Evolutionary conservation across 1,284 basidiomycete genomes (phyloP).

Genomic region (Paramarasmius palmivorus): DNA sequence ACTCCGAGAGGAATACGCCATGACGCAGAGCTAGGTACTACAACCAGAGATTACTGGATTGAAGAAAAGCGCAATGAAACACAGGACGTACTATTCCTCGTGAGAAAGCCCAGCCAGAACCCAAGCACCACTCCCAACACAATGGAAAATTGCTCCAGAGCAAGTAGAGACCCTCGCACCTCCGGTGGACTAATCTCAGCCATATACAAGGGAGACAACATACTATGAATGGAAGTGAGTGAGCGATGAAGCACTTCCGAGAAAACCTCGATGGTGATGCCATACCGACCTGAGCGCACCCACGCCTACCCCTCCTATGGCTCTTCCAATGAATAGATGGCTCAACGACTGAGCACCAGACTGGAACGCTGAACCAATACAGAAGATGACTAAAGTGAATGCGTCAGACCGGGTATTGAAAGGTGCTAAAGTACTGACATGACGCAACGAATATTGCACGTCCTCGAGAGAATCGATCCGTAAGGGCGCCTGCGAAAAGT

Average conservation of each 20-base stretch:
- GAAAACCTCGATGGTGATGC: neutral
- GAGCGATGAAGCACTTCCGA: neutral
- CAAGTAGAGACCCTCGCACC: conserved; percentile 77
- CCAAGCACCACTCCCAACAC: conserved; percentile 77
- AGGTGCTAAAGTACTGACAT: conserved; percentile 38
- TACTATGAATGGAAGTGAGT: conserved; percentile 55
- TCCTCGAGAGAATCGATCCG: conserved; percentile 68
- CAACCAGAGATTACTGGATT: neutral
- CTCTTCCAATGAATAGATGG: conserved; percentile 66
- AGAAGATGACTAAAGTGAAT: conserved; percentile 58
- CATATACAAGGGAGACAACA: conserved; percentile 80
- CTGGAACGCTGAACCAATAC: conserved; percentile 71
- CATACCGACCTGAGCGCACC: conserved; percentile 64
- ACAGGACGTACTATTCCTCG: conserved; percentile 53
- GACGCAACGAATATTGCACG: conserved; percentile 71
- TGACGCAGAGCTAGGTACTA: conserved; percentile 59
- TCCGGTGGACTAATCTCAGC: conserved; percentile 82
- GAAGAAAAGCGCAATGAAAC: neutral
- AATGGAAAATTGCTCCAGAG: conserved; percentile 79
- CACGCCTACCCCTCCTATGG: conserved; percentile 77
- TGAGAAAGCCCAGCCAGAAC: conserved; percentile 80
- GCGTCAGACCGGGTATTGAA: neutral
- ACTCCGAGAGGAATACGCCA: conserved; percentile 79
- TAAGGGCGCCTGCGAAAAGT: conserved; percentile 61
- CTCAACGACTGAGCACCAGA: conserved; percentile 54